Conservation (phyloP, 208 protist species). For the Herpetomonas muscarum region DNA sequence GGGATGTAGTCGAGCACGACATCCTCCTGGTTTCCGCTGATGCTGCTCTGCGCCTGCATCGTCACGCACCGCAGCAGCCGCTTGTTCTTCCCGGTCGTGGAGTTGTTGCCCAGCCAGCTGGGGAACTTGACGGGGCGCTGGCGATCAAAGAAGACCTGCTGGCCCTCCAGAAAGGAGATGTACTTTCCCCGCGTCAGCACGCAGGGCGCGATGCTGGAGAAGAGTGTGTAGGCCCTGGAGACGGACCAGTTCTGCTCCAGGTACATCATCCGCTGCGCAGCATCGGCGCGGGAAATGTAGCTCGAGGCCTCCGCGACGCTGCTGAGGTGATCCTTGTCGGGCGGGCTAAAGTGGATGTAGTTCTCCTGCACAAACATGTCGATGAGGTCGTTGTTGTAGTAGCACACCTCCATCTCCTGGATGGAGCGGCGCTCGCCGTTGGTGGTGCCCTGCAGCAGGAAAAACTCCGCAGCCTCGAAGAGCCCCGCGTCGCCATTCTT, state of each 20-base stretch:
- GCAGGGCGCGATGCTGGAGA: slow-evolving; percentile 76
- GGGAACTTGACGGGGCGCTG: slow-evolving; percentile 88
- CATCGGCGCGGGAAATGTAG: slow-evolving; percentile 76
- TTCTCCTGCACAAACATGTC: slow-evolving; percentile 96
- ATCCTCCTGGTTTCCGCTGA: slow-evolving; percentile 72
- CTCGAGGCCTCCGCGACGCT: slow-evolving; percentile 48
- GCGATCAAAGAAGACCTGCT: slow-evolving; percentile 77
- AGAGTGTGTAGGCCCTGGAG: slow-evolving; percentile 60
- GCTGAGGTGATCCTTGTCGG: slow-evolving; percentile 33
- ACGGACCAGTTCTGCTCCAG: slow-evolving; percentile 88
- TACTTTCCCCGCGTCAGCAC: slow-evolving; percentile 83
- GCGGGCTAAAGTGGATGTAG: slow-evolving; percentile 89
- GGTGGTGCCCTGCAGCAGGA: slow-evolving; percentile 77
- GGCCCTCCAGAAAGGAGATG: slow-evolving; percentile 68
- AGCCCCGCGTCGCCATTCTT: slow-evolving; percentile 92
- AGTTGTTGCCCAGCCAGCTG: slow-evolving; percentile 84
- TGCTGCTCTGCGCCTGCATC: slow-evolving; percentile 54
- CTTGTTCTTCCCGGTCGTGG: slow-evolving; percentile 84
- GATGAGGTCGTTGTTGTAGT: slow-evolving; percentile 91
- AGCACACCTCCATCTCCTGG: slow-evolving; percentile 78
- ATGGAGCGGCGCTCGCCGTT: slow-evolving; percentile 53
- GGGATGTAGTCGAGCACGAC: slow-evolving; percentile 86
- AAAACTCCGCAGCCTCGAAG: slow-evolving; percentile 88
- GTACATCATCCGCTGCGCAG: slow-evolving; percentile 77
- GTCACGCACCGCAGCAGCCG: slow-evolving; percentile 60